phyloP scores from a whole-genome alignment of 306 rosid species.

The Acacia confusa region DNA sequence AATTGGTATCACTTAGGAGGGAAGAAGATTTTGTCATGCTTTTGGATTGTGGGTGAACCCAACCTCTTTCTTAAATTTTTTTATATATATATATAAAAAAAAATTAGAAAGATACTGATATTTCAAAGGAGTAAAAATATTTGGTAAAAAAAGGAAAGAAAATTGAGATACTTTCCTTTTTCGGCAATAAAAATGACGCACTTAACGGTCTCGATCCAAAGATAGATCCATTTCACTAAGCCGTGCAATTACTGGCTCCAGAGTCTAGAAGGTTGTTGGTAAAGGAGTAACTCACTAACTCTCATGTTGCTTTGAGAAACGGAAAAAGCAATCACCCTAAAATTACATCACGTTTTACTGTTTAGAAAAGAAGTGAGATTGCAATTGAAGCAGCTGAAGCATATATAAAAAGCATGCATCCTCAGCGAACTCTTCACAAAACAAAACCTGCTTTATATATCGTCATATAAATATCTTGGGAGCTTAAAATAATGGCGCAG shows the following conservation, averaged over 20 bases:
- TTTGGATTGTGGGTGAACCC: no score
- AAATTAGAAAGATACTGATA: no score
- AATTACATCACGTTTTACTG: neutral
- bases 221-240: neutral
- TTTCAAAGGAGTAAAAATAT: neutral
- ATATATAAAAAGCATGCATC: slow-evolving; percentile 10
- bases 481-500: neutral
- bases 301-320: neutral
- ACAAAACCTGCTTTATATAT: neutral
- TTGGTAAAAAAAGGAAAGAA: neutral
- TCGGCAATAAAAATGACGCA: neutral
- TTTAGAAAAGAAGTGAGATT: neutral
- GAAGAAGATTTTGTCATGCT: no score
- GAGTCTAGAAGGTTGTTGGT: slow-evolving; percentile 27
- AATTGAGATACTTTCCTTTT: neutral
- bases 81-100: no score
- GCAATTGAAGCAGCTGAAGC: neutral
- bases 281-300: neutral
- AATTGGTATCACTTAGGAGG: no score
- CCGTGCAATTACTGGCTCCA: neutral
- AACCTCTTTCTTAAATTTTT: no score
- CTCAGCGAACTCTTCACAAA: neutral
- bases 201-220: neutral
- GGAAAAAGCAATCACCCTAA: neutral
- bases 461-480: neutral